Evolutionary conservation across 1,284 basidiomycete species (phyloP).

Genomic region (Sporisorium iseilematis-ciliati): DNA sequence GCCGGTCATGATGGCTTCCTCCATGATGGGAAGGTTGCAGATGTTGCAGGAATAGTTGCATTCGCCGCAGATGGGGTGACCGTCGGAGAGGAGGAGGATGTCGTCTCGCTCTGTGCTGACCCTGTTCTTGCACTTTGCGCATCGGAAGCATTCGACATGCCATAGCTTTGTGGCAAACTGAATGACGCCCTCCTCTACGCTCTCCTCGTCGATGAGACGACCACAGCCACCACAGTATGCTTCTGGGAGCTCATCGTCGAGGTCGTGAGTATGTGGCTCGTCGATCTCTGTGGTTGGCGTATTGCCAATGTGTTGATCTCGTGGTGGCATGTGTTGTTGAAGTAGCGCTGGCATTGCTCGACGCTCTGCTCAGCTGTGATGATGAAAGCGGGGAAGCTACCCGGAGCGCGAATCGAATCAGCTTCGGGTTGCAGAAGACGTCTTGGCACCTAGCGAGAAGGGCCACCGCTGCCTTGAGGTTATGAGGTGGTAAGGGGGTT

Average conservation of each 20-base stretch:
- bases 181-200: constrained; percentile 61
- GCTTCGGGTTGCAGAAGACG: too few species aligned
- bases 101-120: constrained; percentile 85
- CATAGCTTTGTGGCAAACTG: constrained; percentile 64
- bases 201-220: constrained; percentile 58
- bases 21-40: constrained; percentile 50
- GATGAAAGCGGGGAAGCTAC: neutral
- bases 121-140: constrained; percentile 72
- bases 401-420: too few species aligned
- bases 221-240: constrained; percentile 63
- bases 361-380: neutral
- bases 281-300: constrained; percentile 6
- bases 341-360: constrained; percentile 33
- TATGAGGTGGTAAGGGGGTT: too few species aligned
- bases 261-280: constrained; percentile 15
- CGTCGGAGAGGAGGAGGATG: constrained; percentile 92
- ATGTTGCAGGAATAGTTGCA: constrained; percentile 83
- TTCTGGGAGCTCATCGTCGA: constrained; percentile 54
- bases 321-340: constrained; percentile 18
- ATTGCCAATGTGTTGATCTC: constrained; percentile 13
- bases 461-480: too few species aligned
- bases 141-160: constrained; percentile 62
- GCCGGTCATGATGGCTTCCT: constrained; percentile 70
- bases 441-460: too few species aligned
- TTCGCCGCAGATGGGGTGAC: constrained; percentile 93